Conservation (phyloP, 192 early-diverging fungal genomes). For the Umbelopsis sp. region DNA sequence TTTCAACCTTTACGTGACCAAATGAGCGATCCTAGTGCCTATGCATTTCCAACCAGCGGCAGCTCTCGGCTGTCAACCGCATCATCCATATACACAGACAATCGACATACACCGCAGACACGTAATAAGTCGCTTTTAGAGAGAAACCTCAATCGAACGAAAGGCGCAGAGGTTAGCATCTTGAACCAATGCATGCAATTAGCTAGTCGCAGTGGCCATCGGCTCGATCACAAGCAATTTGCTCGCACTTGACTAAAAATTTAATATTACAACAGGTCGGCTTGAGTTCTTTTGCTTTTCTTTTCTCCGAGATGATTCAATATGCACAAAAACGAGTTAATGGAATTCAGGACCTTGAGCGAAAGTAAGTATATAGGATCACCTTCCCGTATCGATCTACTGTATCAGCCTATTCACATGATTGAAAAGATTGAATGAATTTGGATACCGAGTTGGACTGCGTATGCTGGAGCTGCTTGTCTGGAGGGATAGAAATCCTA, state of each 20-base stretch:
- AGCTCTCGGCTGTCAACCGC: conserved; percentile 24
- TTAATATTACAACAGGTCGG: conserved; percentile 53
- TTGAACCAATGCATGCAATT: too few species aligned
- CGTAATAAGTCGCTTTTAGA: conserved; percentile 65
- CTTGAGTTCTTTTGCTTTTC: conserved; percentile 82
- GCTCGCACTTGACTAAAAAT: background rate
- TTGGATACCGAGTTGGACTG: conserved; percentile 93
- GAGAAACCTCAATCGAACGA: conserved; percentile 73
- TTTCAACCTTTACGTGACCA: background rate
- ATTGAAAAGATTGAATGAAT: conserved; percentile 73
- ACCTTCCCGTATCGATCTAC: background rate
- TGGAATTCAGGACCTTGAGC: conserved; percentile 95
- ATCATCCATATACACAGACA: conserved; percentile 30
- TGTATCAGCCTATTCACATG: too few species aligned
- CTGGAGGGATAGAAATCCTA: conserved; percentile 86
- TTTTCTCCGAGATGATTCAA: conserved; percentile 95
- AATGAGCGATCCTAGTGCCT: conserved; percentile 19
- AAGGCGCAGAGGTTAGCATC: conserved; percentile 64
- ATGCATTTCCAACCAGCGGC: conserved; percentile 12
- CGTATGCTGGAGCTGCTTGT: conserved; percentile 86
- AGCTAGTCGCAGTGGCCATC: too few species aligned
- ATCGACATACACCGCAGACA: conserved; percentile 14
- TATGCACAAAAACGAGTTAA: conserved; percentile 95
- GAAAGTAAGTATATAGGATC: conserved; percentile 63
- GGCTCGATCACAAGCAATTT: background rate